Evolutionary conservation across 202 grass and related monocot species (phyloP).

Genomic region (Zizania palustris): DNA sequence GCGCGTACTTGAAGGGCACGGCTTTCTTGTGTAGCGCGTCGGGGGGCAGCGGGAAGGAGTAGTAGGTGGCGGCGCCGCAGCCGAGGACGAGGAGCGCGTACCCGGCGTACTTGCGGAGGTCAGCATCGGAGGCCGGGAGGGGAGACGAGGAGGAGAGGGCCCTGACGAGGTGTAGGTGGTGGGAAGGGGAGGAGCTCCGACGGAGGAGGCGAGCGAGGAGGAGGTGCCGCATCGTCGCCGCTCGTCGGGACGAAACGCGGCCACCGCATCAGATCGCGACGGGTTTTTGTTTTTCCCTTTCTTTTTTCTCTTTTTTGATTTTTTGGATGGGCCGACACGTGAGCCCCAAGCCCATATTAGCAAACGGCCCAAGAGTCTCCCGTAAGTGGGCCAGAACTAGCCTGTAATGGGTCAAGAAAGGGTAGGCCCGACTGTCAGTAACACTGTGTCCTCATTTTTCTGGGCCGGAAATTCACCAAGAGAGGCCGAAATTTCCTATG

Average conservation of each 20-base stretch:
- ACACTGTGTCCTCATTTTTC: too few relatives aligned
- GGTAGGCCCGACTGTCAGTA: too few relatives aligned
- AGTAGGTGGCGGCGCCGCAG: constrained; percentile 78
- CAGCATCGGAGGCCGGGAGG: constrained; percentile 48
- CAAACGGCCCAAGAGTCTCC: too few relatives aligned
- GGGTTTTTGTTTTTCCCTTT: not conserved
- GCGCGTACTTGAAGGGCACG: constrained; percentile 75
- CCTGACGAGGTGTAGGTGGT: constrained; percentile 28
- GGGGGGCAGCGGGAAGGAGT: constrained; percentile 67
- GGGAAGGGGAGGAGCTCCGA: constrained; percentile 26
- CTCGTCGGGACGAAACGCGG: not conserved
- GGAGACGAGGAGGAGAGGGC: constrained; percentile 49
- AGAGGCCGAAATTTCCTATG: too few relatives aligned
- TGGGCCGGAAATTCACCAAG: too few relatives aligned
- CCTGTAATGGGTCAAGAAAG: too few relatives aligned
- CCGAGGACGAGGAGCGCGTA: constrained; percentile 73
- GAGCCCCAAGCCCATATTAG: too few relatives aligned
- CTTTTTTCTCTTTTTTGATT: not conserved
- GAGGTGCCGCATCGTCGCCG: constrained; percentile 30
- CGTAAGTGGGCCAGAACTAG: too few relatives aligned
- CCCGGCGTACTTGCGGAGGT: constrained; percentile 71
- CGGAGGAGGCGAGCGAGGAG: constrained; percentile 57
- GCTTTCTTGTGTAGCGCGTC: constrained; percentile 88
- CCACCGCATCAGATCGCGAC: not conserved
- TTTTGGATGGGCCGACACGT: too few relatives aligned